phyloP scores from a whole-genome alignment of 2,329 filamentous ascomycete genomes.

The Aplosporella prunicola region DNA sequence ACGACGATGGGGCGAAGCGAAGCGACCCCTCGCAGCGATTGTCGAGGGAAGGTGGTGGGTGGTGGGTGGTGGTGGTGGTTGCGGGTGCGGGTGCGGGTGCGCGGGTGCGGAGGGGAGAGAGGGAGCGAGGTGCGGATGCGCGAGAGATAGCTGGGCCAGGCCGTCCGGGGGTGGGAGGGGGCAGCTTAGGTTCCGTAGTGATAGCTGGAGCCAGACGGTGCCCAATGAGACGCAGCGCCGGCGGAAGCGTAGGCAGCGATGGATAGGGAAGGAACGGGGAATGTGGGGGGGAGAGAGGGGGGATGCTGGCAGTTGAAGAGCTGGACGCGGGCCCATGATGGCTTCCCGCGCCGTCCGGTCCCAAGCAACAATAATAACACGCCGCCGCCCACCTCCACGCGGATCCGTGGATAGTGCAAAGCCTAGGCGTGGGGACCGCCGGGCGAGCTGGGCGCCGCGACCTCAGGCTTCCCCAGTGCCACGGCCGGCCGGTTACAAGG shows the following conservation, averaged over 20 bases:
- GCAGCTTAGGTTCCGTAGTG: slow-evolving; percentile 7
- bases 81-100: slow-evolving; percentile 5
- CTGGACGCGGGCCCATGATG: slow-evolving; percentile 4
- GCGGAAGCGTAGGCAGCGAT: slow-evolving; percentile 2
- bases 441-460: no score
- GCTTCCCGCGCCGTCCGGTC: background rate
- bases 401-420: no score
- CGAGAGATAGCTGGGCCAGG: slow-evolving; percentile 9
- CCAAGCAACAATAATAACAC: no score
- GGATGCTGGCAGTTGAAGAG: slow-evolving; percentile 4
- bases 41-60: slow-evolving; percentile 6
- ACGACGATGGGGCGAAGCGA: background rate
- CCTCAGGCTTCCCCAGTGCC: no score
- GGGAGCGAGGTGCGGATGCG: no score
- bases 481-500: no score
- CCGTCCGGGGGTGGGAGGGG: slow-evolving; percentile 6
- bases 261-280: slow-evolving; percentile 7
- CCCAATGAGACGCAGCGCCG: slow-evolving; percentile 1
- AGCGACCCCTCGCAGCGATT: no score
- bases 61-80: background rate
- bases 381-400: no score
- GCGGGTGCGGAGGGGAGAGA: no score
- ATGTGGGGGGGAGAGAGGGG: slow-evolving; percentile 9
- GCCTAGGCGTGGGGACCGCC: no score
- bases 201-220: slow-evolving; percentile 3